phyloP scores from a whole-genome alignment of 164 flowering plant species.

The Vitis rupestris region DNA sequence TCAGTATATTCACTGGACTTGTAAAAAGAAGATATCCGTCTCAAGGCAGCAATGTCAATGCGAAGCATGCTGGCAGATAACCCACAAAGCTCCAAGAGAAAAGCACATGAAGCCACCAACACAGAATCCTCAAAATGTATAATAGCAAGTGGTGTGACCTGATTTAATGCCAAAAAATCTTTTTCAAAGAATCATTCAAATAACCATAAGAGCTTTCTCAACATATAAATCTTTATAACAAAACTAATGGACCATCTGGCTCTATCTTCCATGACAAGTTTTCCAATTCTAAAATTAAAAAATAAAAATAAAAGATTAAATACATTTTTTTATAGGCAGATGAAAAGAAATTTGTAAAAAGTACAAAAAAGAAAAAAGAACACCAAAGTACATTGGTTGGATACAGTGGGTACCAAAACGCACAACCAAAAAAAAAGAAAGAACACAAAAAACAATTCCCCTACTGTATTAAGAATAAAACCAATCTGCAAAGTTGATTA shows the following conservation, averaged over 20 bases:
- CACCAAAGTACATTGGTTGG: too few species aligned
- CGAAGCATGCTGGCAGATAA: constrained; percentile 76
- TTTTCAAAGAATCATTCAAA: not conserved
- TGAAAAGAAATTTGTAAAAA: too few species aligned
- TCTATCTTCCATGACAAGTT: not conserved
- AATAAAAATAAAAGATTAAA: not conserved
- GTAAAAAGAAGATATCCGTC: constrained; percentile 75
- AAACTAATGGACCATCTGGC: not conserved
- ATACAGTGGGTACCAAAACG: too few species aligned
- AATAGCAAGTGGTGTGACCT: constrained; percentile 91
- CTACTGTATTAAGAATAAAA: too few species aligned
- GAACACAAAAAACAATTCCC: too few species aligned
- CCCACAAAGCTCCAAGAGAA: constrained; percentile 95
- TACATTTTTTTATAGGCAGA: not conserved
- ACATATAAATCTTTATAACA: not conserved
- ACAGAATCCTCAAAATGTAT: constrained; percentile 75
- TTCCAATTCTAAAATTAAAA: not conserved
- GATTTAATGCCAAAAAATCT: not conserved
- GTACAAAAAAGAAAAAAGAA: too few species aligned
- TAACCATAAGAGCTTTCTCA: not conserved
- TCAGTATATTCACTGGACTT: constrained; percentile 41
- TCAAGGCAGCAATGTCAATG: constrained; percentile 77
- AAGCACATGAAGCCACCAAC: constrained; percentile 86
- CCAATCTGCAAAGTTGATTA: too few species aligned
- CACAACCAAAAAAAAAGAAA: too few species aligned